These are phyloP conservation scores for Aquilaria yunnanensis DNA, from an alignment of 345 rosid genomes.

Conservation along the genomic window DNA sequence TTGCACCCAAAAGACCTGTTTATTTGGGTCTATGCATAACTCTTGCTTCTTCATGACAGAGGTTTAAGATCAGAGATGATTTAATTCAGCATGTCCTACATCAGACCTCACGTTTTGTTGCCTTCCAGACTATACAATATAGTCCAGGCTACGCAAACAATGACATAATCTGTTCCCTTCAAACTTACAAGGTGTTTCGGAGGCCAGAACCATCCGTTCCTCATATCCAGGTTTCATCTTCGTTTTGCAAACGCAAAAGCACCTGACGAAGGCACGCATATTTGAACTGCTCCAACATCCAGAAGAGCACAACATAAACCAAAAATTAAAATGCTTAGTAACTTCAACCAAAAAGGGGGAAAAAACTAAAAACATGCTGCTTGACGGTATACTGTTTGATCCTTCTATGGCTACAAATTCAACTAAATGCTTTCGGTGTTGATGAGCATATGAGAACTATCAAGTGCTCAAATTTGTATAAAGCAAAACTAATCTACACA, in stretches of 20 bases:
- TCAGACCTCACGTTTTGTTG: background rate
- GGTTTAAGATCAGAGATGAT: background rate
- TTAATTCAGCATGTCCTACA: background rate
- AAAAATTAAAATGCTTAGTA: background rate
- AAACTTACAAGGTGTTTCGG: conserved; percentile 77
- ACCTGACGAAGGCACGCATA: conserved; percentile 41
- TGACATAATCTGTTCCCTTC: background rate
- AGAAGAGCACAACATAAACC: background rate
- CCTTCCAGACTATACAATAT: too few relatives aligned
- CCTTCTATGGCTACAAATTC: background rate
- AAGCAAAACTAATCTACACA: too few relatives aligned
- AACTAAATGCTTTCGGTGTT: background rate
- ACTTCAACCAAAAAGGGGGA: background rate
- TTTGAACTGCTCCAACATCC: background rate
- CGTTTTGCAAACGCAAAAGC: conserved; percentile 40
- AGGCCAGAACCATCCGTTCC: conserved; percentile 56
- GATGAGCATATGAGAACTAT: too few relatives aligned
- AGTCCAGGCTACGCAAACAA: too few relatives aligned
- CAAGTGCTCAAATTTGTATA: too few relatives aligned
- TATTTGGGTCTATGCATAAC: too few relatives aligned
- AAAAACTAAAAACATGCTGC: background rate
- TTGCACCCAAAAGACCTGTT: too few relatives aligned
- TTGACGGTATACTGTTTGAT: background rate
- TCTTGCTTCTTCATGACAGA: too few relatives aligned
- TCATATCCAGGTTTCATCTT: conserved; percentile 28